Percentiles rank a stretch among this genome's conserved stretches.
phyloP scores from a whole-genome alignment of 106 monocot genomes.

The Dendrobium chrysotoxum region DNA sequence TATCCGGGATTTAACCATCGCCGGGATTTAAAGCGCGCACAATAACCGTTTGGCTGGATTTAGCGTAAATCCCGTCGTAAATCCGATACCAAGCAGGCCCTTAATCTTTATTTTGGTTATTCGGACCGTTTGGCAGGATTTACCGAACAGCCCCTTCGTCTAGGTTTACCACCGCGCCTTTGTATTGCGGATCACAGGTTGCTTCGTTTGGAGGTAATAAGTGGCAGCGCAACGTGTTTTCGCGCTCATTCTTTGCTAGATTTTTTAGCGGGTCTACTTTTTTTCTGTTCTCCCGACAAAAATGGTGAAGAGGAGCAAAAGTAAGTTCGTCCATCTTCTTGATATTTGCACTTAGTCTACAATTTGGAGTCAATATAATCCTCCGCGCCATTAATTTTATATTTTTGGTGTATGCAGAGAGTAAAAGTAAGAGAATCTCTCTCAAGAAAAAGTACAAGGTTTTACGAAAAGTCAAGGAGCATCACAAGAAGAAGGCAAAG shows the following conservation, averaged over 20 bases:
- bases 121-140: no score
- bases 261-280: background rate
- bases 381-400: background rate
- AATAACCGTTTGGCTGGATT: no score
- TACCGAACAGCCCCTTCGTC: no score
- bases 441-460: constrained; percentile 84
- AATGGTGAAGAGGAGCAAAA: constrained; percentile 87
- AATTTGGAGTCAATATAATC: background rate
- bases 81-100: no score
- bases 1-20: no score
- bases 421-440: constrained; percentile 89
- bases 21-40: no score
- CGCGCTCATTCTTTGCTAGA: background rate
- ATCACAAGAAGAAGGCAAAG: constrained; percentile 88
- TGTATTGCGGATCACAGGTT: no score
- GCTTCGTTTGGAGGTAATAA: no score
- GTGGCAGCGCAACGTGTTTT: background rate
- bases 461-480: constrained; percentile 71
- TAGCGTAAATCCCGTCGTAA: no score
- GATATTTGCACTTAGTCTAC: background rate
- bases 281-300: background rate
- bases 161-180: no score
- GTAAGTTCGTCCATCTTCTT: constrained; percentile 19
- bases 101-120: no score
- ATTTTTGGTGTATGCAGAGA: constrained; percentile 36